Base-by-base conservation (phyloP, 305 asterid genomes). In the Fraxinus xanthoxyloides region DNA sequence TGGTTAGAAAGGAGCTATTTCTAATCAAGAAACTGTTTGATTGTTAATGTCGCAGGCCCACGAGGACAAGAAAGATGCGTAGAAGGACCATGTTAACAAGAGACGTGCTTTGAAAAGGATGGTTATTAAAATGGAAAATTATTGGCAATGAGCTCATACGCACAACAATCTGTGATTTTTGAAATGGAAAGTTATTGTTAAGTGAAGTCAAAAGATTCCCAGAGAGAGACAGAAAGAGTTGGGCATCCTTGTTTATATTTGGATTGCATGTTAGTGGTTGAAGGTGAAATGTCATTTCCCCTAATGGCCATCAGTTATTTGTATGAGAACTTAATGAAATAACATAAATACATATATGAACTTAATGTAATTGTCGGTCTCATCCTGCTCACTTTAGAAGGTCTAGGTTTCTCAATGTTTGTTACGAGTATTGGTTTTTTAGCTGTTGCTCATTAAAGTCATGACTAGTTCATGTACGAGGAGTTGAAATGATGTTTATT, bases 1-100 rank as follows among this genome's bases (percentile, higher is more conserved):
- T 46, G 56, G 56, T 46, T 46, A 46, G 56, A 13, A 3, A 46
- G 56, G 12, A n/a, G 72, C 38, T 72, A 17, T 54, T 80, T 70
- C n/a, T 67, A 8, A 77, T 54, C 72, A 65, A 65, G 30, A 65
- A 65, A 32, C 32, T 69, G 70, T 65, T 82, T 46, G 69, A 67
- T 40, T 31, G 32, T 46, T 26, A 70, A 36, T 21, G 48, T 30
- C 24, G 32, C 28, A 70, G 65, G 23, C 65, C 65, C 65, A 17
- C 65, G 5, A 17, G 65, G 65, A 54, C 65, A 54, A 17, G 65
- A 54, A 54, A 54, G 65, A 54, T 54, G 65, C 19, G 26, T 5
- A 56, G 67, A 19, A 31, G 80, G 48, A 48, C 31, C 31, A 15
- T n/a, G 75, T 19, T 75, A 31, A 32, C 31, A n/a, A 38, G 70